Conservation (phyloP, 805 yeast species). For the Candida ortonii region DNA sequence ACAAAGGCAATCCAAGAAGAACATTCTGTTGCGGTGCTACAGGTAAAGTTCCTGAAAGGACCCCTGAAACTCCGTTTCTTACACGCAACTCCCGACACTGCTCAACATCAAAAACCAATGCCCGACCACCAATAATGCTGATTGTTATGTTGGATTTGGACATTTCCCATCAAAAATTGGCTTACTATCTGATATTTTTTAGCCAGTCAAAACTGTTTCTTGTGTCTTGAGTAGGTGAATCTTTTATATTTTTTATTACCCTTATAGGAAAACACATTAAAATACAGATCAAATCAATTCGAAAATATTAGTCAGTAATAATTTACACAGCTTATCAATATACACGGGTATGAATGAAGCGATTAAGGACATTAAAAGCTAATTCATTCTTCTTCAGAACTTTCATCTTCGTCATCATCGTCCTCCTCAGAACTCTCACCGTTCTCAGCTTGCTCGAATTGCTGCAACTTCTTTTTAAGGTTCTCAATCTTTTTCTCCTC, state of each 20-base stretch:
- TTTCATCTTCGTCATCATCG: conserved; percentile 50
- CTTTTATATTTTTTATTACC: no score
- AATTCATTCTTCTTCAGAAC: conserved; percentile 31
- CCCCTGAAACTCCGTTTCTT: conserved; percentile 65
- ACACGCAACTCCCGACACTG: conserved; percentile 54
- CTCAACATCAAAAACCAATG: conserved; percentile 57
- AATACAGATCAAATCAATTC: no score
- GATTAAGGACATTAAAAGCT: conserved; percentile 1
- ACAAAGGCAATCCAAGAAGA: conserved; percentile 81
- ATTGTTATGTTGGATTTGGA: conserved; percentile 33
- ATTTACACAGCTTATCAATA: conserved; percentile 18
- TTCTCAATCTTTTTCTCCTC: conserved; percentile 75
- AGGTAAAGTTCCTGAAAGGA: conserved; percentile 78
- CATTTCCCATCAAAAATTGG: no score
- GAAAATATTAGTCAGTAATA: conserved; percentile 12
- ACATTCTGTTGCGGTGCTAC: conserved; percentile 91
- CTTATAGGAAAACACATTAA: no score
- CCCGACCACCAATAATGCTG: conserved; percentile 39
- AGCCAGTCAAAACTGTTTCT: no score
- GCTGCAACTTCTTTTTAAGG: conserved; percentile 71
- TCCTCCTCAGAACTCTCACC: conserved; percentile 69
- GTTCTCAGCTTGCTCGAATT: conserved; percentile 53
- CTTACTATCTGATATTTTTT: conserved; percentile 1
- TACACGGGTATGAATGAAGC: conserved; percentile 14
- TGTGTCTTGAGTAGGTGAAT: no score